phyloP scores from a whole-genome alignment of 176 grass and related monocot species.

The Tuctoria greenei region DNA sequence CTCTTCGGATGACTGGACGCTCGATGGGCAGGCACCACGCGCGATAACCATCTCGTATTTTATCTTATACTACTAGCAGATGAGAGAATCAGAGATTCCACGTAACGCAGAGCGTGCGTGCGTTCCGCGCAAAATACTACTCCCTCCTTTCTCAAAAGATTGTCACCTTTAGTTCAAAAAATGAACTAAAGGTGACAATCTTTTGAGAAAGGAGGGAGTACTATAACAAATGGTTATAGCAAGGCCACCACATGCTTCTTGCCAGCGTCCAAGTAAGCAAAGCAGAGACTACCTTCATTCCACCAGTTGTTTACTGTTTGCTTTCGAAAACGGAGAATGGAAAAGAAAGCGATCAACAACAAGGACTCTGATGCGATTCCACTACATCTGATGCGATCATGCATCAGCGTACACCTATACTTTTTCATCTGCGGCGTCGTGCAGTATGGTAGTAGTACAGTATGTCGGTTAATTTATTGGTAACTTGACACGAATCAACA shows the following conservation, averaged over 20 bases:
- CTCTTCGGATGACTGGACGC: not conserved
- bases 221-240: no score
- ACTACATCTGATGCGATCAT: not conserved
- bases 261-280: not conserved
- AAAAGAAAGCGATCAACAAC: not conserved
- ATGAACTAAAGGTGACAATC: no score
- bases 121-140: no score
- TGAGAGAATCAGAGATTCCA: slow-evolving; percentile 19
- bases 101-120: no score
- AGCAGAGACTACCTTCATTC: no score
- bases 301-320: not conserved
- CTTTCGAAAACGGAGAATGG: not conserved
- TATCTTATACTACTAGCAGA: not conserved
- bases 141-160: no score
- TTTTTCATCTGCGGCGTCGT: not conserved
- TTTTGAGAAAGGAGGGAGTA: no score
- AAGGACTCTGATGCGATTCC: not conserved
- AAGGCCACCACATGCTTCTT: not conserved
- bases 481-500: no score
- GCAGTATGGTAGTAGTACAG: not conserved
- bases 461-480: not conserved
- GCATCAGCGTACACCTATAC: not conserved
- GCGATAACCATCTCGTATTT: not conserved
- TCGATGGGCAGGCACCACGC: not conserved
- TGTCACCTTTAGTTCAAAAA: no score